Conservation (phyloP, 192 early-diverging fungal species). For the Coemansia sp. region DNA sequence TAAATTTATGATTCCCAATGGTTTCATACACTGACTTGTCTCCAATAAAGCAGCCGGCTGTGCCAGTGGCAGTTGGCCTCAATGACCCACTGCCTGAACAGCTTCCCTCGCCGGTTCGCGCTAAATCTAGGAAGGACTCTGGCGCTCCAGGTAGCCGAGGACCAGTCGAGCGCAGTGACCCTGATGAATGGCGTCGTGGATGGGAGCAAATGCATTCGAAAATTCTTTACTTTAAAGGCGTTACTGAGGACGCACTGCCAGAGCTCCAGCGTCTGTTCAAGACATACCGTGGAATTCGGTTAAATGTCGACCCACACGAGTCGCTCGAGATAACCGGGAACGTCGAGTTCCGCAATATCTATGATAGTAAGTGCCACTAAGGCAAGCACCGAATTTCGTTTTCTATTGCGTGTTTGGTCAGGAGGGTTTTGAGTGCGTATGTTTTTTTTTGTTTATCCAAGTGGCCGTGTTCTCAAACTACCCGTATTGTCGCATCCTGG, state of each 20-base stretch:
- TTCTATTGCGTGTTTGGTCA: neutral
- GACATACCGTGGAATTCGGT: conserved; percentile 40
- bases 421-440: neutral
- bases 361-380: conserved; percentile 47
- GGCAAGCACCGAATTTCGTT: neutral
- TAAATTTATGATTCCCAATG: conserved; percentile 19
- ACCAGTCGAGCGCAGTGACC: neutral
- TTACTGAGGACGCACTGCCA: conserved; percentile 46
- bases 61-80: conserved; percentile 42
- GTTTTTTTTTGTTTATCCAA: neutral
- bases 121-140: conserved; percentile 1
- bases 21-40: conserved; percentile 56
- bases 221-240: conserved; percentile 51
- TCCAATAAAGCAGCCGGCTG: conserved; percentile 48
- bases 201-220: conserved; percentile 44
- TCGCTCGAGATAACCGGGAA: conserved; percentile 40
- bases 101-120: conserved; percentile 2
- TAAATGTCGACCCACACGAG: conserved; percentile 53
- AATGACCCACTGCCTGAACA: conserved; percentile 39
- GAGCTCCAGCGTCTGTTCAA: conserved; percentile 57
- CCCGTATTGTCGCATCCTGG: neutral
- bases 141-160: neutral
- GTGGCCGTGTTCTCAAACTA: neutral
- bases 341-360: conserved; percentile 55
- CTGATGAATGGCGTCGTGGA: conserved; percentile 36